Conservation (phyloP, 768 basidiomycete species). For the Tulasnella sp. region DNA sequence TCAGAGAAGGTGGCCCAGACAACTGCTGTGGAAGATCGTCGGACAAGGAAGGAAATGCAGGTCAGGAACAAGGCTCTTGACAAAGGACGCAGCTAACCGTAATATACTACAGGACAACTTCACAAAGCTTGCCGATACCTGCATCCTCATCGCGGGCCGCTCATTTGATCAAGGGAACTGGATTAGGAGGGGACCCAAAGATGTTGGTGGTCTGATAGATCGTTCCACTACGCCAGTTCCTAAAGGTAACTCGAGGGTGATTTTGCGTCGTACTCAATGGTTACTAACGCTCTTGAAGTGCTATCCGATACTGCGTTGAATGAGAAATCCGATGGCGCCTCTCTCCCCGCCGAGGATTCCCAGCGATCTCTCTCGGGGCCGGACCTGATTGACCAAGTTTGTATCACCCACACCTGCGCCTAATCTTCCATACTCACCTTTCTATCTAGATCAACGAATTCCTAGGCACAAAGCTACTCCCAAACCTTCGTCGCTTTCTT, state of each 20-base stretch:
- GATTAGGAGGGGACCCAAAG: conserved; percentile 67
- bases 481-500: conserved; percentile 71
- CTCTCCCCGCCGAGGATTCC: conserved; percentile 19
- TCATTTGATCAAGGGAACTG: conserved; percentile 72
- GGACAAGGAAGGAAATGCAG: conserved; percentile 85
- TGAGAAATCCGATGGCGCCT: conserved; percentile 22
- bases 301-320: conserved; percentile 24
- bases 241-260: background rate
- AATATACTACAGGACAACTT: conserved; percentile 61
- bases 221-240: conserved; percentile 35
- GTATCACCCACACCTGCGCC: conserved; percentile 11
- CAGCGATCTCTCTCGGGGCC: background rate
- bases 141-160: conserved; percentile 65
- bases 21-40: conserved; percentile 82
- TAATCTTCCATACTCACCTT: background rate
- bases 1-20: conserved; percentile 85
- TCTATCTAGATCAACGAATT: conserved; percentile 60
- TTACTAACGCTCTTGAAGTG: conserved; percentile 4
- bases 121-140: conserved; percentile 76
- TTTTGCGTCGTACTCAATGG: background rate
- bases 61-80: conserved; percentile 38
- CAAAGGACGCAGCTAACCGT: background rate
- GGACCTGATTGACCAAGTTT: conserved; percentile 23
- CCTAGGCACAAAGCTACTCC: conserved; percentile 63
- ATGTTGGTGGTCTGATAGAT: conserved; percentile 57